phyloP scores from a whole-genome alignment of 768 basidiomycete species.

The Sistotremastrum suecicum region DNA sequence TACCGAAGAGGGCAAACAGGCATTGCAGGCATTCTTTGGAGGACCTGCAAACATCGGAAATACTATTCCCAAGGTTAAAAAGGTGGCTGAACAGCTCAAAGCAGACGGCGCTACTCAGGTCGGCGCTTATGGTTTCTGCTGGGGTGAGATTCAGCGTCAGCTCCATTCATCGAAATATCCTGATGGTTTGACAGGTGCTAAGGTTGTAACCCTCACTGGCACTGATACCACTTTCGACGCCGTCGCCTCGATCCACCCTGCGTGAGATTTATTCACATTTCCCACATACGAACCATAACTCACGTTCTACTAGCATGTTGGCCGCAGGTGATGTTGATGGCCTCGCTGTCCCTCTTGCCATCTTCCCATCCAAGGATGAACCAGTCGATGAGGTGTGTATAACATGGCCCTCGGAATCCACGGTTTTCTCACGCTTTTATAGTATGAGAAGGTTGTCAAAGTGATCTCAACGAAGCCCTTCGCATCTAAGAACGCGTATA shows the following conservation, averaged over 20 bases:
- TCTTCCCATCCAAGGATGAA: conserved; percentile 48
- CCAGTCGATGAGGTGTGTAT: conserved; percentile 35
- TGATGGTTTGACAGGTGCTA: conserved; percentile 24
- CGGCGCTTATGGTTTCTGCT: conserved; percentile 42
- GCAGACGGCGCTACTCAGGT: conserved; percentile 28
- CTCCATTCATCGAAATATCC: conserved; percentile 3
- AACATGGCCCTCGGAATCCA: not conserved
- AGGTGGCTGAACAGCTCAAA: conserved; percentile 29
- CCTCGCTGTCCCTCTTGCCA: conserved; percentile 35
- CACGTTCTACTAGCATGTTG: conserved; percentile 27
- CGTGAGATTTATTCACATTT: conserved; percentile 23
- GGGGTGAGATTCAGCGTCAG: conserved; percentile 24
- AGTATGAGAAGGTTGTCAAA: conserved; percentile 38
- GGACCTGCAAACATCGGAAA: conserved; percentile 31
- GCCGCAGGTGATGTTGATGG: conserved; percentile 34
- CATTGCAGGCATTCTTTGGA: conserved; percentile 44
- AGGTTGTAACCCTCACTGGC: conserved; percentile 30
- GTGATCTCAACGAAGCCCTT: conserved; percentile 36
- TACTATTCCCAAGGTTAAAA: conserved; percentile 25
- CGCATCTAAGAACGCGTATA: conserved; percentile 32
- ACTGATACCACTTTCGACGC: conserved; percentile 30
- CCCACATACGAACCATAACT: not conserved
- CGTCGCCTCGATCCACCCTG: conserved; percentile 41
- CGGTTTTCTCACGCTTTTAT: not conserved
- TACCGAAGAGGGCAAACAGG: conserved; percentile 35